These are phyloP conservation scores for Crassisporium funariophilum DNA, from an alignment of 768 basidiomycete species.

Conservation along the genomic window DNA sequence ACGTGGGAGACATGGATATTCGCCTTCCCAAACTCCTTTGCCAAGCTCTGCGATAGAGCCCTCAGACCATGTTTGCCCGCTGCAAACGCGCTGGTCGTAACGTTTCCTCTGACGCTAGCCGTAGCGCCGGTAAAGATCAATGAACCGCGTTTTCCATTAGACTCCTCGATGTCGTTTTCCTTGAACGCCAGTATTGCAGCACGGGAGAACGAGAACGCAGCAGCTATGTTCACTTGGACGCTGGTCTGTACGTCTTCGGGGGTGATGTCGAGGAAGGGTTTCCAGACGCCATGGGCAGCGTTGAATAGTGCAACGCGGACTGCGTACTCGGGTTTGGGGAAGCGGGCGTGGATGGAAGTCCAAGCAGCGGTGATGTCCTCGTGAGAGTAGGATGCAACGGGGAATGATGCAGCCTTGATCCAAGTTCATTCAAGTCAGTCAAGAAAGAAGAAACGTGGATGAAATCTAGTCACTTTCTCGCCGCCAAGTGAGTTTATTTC, in stretches of 20 bases:
- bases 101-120: slow-evolving; percentile 64
- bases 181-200: slow-evolving; percentile 63
- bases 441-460: neutral
- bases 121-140: slow-evolving; percentile 78
- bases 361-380: slow-evolving; percentile 54
- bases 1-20: slow-evolving; percentile 81
- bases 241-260: slow-evolving; percentile 55
- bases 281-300: slow-evolving; percentile 57
- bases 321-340: slow-evolving; percentile 47
- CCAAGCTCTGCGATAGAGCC: slow-evolving; percentile 68
- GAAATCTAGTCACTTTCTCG: slow-evolving; percentile 40
- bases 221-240: slow-evolving; percentile 54
- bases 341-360: slow-evolving; percentile 44
- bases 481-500: slow-evolving; percentile 62
- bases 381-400: slow-evolving; percentile 52
- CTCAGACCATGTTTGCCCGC: slow-evolving; percentile 65
- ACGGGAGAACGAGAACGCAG: slow-evolving; percentile 65
- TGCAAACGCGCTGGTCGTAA: slow-evolving; percentile 60
- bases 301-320: slow-evolving; percentile 71
- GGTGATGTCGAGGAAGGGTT: slow-evolving; percentile 66
- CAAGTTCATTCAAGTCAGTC: neutral
- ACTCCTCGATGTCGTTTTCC: slow-evolving; percentile 50
- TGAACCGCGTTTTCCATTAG: slow-evolving; percentile 59
- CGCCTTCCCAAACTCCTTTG: slow-evolving; percentile 74
- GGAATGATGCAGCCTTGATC: slow-evolving; percentile 56